These are phyloP conservation scores for Dendrocalamus sinicus DNA, from an alignment of 176 grass and related monocot species.

Conservation along the genomic window DNA sequence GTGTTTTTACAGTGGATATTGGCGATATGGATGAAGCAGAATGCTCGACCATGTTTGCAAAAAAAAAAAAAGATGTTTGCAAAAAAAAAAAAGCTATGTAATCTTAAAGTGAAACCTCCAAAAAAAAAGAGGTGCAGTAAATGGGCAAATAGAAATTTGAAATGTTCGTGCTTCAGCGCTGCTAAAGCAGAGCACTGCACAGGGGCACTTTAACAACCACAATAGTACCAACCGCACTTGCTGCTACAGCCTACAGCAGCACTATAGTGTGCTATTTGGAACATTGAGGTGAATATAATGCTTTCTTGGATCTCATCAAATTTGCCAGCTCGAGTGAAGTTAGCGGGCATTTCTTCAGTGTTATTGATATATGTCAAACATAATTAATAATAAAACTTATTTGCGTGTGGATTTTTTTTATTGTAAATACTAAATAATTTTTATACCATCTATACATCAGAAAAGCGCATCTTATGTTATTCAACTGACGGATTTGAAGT, in stretches of 20 bases:
- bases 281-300: neutral
- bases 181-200: neutral
- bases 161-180: neutral
- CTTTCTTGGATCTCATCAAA: neutral
- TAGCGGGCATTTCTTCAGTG: neutral
- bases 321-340: neutral
- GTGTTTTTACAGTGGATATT: conserved; percentile 2
- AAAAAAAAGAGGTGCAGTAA: neutral
- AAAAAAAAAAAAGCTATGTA: neutral
- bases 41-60: neutral
- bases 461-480: conserved; percentile 19
- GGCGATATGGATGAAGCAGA: neutral
- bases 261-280: neutral
- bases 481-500: conserved; percentile 3
- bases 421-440: neutral
- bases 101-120: neutral
- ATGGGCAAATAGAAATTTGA: neutral
- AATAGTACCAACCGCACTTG: neutral
- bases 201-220: neutral
- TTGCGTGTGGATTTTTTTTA: neutral
- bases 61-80: no score
- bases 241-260: neutral
- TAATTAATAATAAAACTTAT: neutral
- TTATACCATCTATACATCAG: neutral
- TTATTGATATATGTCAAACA: neutral